phyloP scores from a whole-genome alignment of 495 filamentous ascomycete species.

The Hypoxylon rickii region DNA sequence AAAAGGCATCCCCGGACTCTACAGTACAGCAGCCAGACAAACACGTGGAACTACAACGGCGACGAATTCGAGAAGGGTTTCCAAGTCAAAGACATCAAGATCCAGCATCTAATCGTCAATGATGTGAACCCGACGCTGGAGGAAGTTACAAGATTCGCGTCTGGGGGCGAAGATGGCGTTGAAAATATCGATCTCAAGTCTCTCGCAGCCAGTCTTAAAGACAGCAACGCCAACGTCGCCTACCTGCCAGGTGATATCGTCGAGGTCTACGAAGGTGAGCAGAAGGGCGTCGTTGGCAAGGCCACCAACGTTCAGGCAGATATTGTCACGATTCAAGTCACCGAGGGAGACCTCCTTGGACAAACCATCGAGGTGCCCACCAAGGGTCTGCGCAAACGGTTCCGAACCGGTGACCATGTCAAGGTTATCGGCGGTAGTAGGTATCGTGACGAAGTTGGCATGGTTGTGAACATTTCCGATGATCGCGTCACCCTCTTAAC shows the following conservation, averaged over 20 bases:
- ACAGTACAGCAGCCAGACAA: slow-evolving; percentile 62
- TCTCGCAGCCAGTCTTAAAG: slow-evolving; percentile 83
- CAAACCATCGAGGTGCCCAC: slow-evolving; percentile 90
- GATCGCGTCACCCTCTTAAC: slow-evolving; percentile 90
- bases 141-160: slow-evolving; percentile 93
- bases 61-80: slow-evolving; percentile 94
- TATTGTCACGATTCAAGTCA: slow-evolving; percentile 89
- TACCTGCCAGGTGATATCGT: slow-evolving; percentile 93
- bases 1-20: slow-evolving; percentile 82
- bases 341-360: slow-evolving; percentile 78
- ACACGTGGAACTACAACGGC: slow-evolving; percentile 79
- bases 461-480: slow-evolving; percentile 90
- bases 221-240: slow-evolving; percentile 71
- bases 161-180: slow-evolving; percentile 83
- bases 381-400: slow-evolving; percentile 90
- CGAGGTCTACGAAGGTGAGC: slow-evolving; percentile 95
- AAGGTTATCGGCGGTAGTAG: slow-evolving; percentile 96
- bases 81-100: slow-evolving; percentile 90
- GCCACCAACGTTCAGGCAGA: slow-evolving; percentile 86
- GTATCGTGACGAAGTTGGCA: slow-evolving; percentile 90
- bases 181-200: slow-evolving; percentile 92
- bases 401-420: slow-evolving; percentile 94
- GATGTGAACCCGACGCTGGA: slow-evolving; percentile 92
- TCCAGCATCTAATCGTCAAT: slow-evolving; percentile 78
- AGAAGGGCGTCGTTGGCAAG: slow-evolving; percentile 85